Evolutionary conservation across 139 green algal species (phyloP), one percentile per base, ranked within the genome.

Genomic region (Chlorella sp.): DNA sequence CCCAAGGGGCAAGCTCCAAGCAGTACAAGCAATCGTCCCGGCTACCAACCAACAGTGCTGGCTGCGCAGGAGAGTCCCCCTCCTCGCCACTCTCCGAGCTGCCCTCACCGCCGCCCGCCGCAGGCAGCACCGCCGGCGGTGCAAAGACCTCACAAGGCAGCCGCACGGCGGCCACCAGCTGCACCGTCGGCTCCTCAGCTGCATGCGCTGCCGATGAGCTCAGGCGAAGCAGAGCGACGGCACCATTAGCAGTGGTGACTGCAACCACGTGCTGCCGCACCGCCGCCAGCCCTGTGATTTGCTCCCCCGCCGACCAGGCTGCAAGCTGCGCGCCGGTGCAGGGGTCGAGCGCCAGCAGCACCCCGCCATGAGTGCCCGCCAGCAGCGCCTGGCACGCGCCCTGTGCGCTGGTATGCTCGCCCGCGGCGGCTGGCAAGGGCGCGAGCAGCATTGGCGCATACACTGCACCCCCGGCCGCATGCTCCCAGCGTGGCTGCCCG

Each of bases 1-100:
- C n/a, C n/a, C n/a, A n/a, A n/a, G n/a, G n/a, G n/a, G n/a, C n/a
- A n/a, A 71, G 9, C 29, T 8, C 23, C 2, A 87, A 40, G 72
- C 76, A 86, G 72, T 88, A 88, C n/a, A 88, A 19, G 45, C 79
- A 62, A 65, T 88, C 81, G 21, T 88, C 80, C 3, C 83, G 67
- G 77, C 80, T 84, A 14, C 83, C 80, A 23, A 82, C 33, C 31
- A 48, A 42, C 5, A 83, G 8, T 7, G 11, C 1, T 27, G 12
- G n/a, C 2, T 31, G 59, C 14, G 59, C 50, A 64, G 3, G 21
- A 2, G 5, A 3, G 33, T 15, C 56, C 29, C 5, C 56, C 17
- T 8, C 56, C 0, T 8, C 38, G 6, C 29, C 43, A 8, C 41
- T 12, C 29, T 11, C 35, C n/a, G n/a, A n/a, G n/a, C n/a, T n/a